Percentiles rank a stretch among this genome's conserved stretches.
Evolutionary conservation across 2,329 filamentous ascomycete species (phyloP).

Genomic region (Fusarium duplospermum): DNA sequence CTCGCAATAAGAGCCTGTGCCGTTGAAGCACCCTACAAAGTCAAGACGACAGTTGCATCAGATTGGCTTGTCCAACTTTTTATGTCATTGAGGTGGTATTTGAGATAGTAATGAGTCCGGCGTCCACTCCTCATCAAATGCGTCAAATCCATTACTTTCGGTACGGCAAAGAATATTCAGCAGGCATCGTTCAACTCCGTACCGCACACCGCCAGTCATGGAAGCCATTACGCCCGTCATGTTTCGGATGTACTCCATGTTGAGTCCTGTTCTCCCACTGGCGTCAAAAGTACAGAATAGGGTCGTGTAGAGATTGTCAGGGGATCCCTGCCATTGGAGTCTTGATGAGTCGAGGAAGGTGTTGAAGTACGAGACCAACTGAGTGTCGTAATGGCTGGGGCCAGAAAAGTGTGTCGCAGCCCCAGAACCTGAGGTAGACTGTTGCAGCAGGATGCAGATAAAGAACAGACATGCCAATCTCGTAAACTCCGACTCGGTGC

Average conservation of each 20-base stretch:
- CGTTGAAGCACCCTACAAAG: background rate
- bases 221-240: background rate
- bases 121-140: constrained; percentile 14
- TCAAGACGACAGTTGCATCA: too few species aligned
- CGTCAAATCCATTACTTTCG: background rate
- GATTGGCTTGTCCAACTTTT: background rate
- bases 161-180: constrained; percentile 3
- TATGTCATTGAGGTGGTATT: constrained; percentile 23
- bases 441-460: background rate
- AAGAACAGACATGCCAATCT: background rate
- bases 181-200: constrained; percentile 2
- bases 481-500: background rate
- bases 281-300: background rate
- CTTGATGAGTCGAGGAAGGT: background rate
- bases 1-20: background rate
- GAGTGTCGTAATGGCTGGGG: background rate
- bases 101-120: constrained; percentile 10
- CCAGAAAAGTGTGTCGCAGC: background rate
- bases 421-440: fast-evolving
- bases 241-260: background rate
- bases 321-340: background rate
- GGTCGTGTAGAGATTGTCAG: background rate
- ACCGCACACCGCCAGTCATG: background rate
- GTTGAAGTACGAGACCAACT: background rate
- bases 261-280: background rate